Base-by-base conservation (phyloP, 169 alveolate genomes). In the Plasmodium fragile region DNA sequence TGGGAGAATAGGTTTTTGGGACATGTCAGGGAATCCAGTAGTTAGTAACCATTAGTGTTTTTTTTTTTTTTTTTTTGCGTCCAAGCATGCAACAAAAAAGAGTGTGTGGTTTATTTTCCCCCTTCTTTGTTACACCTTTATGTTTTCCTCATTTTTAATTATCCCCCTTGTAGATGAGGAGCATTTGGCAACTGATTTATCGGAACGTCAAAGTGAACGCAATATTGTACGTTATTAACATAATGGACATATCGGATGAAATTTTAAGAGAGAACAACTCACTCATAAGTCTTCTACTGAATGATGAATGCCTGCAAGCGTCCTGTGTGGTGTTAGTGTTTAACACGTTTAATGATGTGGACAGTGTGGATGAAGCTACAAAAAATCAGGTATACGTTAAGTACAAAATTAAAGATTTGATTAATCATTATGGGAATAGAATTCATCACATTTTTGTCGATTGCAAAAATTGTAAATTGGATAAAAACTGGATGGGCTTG, bases 201-300 rank as follows among this genome's bases (percentile, higher is more conserved):
- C 41, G 94, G 72, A 89, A 89, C 36, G 90, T 89, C 39, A 77
- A 78, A 43, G 94, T 78, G 55, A 89, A 89, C 59, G 94, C 94
- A 25, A 80, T 89, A 39, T 89, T 89, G 43, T 89, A 89, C 34
- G 73, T 89, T 79, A 80, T 89, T n/a, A 89, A 89, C 55, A 89
- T 89, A 39, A 89, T 89, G 94, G 94, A 89, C 52, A 89, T 80
- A 89, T 89, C 94, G 4, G 94, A 89, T 79, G 94, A 89, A 89
- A 11, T 36, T 25, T 39, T 78, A 34, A 11, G 91, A 4, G 94
- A 89, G 30, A 89, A 89, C 34, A 89, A 89, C 34, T 22, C 70
- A 59, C 73, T 59, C 32, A 89, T 89, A 79, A 89, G 91, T 45
- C 90, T 89, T 28, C 71, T 89, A 25, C 28, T 89, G 55, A 89